Evolutionary conservation across 1,284 basidiomycete species (phyloP).

Genomic region (Grifola frondosa): DNA sequence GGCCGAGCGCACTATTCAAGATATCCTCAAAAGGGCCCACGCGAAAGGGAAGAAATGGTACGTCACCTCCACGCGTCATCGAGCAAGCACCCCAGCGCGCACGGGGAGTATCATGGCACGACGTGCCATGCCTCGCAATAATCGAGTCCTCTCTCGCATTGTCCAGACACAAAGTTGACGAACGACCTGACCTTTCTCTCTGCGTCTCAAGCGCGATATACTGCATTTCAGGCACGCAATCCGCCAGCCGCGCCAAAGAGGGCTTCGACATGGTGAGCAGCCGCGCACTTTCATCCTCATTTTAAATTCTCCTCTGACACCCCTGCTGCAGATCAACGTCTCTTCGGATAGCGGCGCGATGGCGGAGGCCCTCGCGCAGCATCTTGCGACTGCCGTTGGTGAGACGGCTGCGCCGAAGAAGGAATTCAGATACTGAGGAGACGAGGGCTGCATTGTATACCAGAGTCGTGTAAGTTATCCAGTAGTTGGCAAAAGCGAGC

Average conservation of each 20-base stretch:
- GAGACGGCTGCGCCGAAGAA: conserved; percentile 5
- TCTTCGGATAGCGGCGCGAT: conserved; percentile 47
- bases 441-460: neutral
- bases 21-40: conserved; percentile 53
- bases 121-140: no score
- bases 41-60: conserved; percentile 67
- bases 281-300: conserved; percentile 32
- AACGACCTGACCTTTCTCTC: no score
- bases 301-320: conserved; percentile 24
- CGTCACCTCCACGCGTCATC: no score
- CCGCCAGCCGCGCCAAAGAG: conserved; percentile 38
- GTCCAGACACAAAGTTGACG: no score
- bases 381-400: conserved; percentile 33
- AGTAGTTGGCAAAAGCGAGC: no score
- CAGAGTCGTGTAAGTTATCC: no score
- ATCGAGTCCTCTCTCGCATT: no score
- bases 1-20: conserved; percentile 61
- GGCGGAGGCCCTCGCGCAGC: conserved; percentile 38
- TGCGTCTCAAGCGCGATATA: conserved; percentile 26
- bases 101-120: no score
- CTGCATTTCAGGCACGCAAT: conserved; percentile 39
- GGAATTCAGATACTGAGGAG: conserved; percentile 17
- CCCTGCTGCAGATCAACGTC: conserved; percentile 47
- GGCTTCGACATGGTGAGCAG: conserved; percentile 43
- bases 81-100: neutral